phyloP scores from a whole-genome alignment of 2,329 filamentous ascomycete species.

The Allantophomopsis cytisporea region DNA sequence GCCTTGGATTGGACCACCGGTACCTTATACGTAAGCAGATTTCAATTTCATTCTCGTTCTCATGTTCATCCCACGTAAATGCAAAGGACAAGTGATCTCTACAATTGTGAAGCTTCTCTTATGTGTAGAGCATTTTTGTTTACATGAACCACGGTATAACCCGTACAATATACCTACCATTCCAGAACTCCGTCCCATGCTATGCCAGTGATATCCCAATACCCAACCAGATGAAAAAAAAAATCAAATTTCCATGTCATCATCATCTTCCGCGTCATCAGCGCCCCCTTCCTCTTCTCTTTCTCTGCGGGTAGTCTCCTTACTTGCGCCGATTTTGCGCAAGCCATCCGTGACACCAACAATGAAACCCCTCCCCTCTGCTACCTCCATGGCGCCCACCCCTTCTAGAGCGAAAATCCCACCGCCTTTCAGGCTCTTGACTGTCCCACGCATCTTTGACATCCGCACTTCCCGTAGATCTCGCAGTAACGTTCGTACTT shows the following conservation, averaged over 20 bases:
- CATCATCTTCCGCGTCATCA: constrained; percentile 44
- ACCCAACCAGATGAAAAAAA: too few relatives aligned
- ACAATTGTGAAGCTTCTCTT: too few relatives aligned
- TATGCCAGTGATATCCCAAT: too few relatives aligned
- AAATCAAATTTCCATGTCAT: constrained; percentile 14
- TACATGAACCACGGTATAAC: too few relatives aligned
- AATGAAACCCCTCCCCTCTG: constrained; percentile 75
- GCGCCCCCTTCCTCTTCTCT: constrained; percentile 52
- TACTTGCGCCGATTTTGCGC: constrained; percentile 68
- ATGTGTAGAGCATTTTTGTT: too few relatives aligned
- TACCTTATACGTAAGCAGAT: too few relatives aligned
- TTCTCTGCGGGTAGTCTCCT: constrained; percentile 65
- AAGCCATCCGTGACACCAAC: constrained; percentile 78
- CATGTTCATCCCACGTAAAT: too few relatives aligned
- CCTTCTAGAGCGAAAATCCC: constrained; percentile 59
- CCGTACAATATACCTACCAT: too few relatives aligned
- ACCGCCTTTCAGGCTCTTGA: constrained; percentile 57
- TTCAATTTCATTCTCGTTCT: too few relatives aligned
- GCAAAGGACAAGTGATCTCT: too few relatives aligned
- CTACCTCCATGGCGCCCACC: constrained; percentile 86
- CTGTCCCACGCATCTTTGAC: constrained; percentile 72
- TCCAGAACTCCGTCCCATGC: too few relatives aligned
- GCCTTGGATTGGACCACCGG: too few relatives aligned
- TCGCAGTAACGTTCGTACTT: constrained; percentile 60
- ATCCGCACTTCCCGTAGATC: constrained; percentile 80